Conservation (phyloP, 306 rosid species). For the Acacia acuminata region DNA sequence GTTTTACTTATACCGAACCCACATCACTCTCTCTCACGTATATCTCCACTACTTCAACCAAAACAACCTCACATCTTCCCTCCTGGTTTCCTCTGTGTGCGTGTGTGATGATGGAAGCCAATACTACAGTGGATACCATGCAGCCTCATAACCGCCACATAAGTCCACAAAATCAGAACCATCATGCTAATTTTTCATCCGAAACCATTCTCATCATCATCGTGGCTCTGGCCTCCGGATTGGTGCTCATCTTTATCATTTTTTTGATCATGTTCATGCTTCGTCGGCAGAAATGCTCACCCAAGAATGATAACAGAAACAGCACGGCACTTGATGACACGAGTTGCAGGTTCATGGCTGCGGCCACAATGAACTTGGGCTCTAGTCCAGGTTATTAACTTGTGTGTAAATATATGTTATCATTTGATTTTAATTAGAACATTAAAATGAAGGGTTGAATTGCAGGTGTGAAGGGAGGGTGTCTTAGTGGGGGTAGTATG, state of each 20-base stretch:
- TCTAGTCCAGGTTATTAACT: slow-evolving; percentile 75
- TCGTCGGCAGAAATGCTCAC: slow-evolving; percentile 56
- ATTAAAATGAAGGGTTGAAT: not conserved
- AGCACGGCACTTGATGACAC: slow-evolving; percentile 38
- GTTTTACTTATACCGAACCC: slow-evolving; percentile 17
- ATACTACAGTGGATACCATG: slow-evolving; percentile 14
- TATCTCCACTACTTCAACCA: slow-evolving; percentile 6
- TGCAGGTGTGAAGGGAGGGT: slow-evolving; percentile 81
- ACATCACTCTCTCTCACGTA: slow-evolving; percentile 25
- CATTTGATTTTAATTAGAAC: not conserved
- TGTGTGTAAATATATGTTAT: not conserved
- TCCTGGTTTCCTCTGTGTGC: slow-evolving; percentile 30
- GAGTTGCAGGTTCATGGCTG: slow-evolving; percentile 60
- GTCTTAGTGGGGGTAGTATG: slow-evolving; percentile 68
- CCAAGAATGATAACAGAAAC: slow-evolving; percentile 38
- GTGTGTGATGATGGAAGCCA: slow-evolving; percentile 62
- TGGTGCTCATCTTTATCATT: slow-evolving; percentile 45
- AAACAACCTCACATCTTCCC: not conserved
- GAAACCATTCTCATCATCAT: slow-evolving; percentile 54
- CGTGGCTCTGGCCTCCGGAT: slow-evolving; percentile 35
- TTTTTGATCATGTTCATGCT: slow-evolving; percentile 50
- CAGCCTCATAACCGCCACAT: slow-evolving; percentile 37
- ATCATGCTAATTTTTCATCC: slow-evolving; percentile 52
- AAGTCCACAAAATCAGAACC: slow-evolving; percentile 34
- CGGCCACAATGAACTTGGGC: slow-evolving; percentile 45